Evolutionary conservation across 192 early-diverging fungal genomes (phyloP).

Genomic region (Rhizophagus sp.): DNA sequence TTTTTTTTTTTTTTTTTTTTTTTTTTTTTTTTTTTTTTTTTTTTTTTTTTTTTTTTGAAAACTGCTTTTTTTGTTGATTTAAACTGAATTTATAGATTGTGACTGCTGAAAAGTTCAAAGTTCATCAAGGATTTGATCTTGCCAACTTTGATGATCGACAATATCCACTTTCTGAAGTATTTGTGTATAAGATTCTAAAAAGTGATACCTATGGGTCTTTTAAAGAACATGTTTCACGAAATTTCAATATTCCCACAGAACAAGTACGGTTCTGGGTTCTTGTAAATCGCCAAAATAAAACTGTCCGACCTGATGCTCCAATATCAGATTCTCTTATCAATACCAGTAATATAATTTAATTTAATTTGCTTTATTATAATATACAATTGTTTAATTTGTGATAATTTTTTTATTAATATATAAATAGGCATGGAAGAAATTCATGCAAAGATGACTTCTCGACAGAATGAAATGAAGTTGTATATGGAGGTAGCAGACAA

Average conservation of each 20-base stretch:
- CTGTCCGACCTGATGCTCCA: slow-evolving; percentile 77
- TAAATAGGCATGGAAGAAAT: slow-evolving; percentile 42
- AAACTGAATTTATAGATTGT: slow-evolving; percentile 47
- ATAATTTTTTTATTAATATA: neutral
- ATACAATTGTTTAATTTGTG: neutral
- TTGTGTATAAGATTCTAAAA: slow-evolving; percentile 51
- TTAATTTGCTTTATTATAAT: neutral
- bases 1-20: neutral
- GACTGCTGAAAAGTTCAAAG: slow-evolving; percentile 65
- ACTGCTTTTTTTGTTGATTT: neutral
- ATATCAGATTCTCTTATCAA: slow-evolving; percentile 51
- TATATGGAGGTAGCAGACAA: slow-evolving; percentile 42
- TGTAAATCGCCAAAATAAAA: slow-evolving; percentile 84
- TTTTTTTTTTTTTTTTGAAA: neutral
- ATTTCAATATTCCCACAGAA: slow-evolving; percentile 46
- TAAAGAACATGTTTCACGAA: slow-evolving; percentile 51
- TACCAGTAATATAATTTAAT: slow-evolving; percentile 42
- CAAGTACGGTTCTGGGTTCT: slow-evolving; percentile 84
- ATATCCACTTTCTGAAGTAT: slow-evolving; percentile 35
- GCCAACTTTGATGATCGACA: slow-evolving; percentile 65
- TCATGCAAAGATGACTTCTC: slow-evolving; percentile 38
- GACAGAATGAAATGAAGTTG: slow-evolving; percentile 39
- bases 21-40: neutral
- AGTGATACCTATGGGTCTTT: slow-evolving; percentile 58
- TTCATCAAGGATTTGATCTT: slow-evolving; percentile 87